Conservation (phyloP, 495 filamentous ascomycete species). For the Penicillium taxi region DNA sequence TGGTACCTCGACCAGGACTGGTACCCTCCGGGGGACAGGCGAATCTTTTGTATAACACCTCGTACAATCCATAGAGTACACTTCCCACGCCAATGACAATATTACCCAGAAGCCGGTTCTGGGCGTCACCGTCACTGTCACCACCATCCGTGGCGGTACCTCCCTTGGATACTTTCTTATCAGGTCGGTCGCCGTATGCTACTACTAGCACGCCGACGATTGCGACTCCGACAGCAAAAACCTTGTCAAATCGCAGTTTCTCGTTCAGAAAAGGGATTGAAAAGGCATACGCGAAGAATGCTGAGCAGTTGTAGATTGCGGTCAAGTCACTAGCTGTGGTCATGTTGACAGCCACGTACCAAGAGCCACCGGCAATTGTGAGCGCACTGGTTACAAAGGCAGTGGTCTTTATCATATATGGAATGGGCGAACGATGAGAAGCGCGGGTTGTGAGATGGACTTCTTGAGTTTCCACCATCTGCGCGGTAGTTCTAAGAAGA, state of each 20-base stretch:
- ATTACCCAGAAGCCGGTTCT: slow-evolving; percentile 68
- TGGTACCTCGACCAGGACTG: slow-evolving; percentile 69
- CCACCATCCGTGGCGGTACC: slow-evolving; percentile 38
- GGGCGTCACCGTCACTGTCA: slow-evolving; percentile 45
- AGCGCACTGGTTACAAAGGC: slow-evolving; percentile 76
- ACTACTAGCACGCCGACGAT: slow-evolving; percentile 85
- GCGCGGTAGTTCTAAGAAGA: slow-evolving; percentile 66
- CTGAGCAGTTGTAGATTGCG: slow-evolving; percentile 98
- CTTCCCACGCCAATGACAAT: slow-evolving; percentile 88
- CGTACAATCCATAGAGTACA: slow-evolving; percentile 92
- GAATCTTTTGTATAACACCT: slow-evolving; percentile 87
- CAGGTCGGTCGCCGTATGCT: slow-evolving; percentile 69
- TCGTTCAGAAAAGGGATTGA: slow-evolving; percentile 83
- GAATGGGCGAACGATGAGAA: slow-evolving; percentile 50
- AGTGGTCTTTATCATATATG: slow-evolving; percentile 70
- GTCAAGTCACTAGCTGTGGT: slow-evolving; percentile 89
- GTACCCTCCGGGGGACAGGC: slow-evolving; percentile 90
- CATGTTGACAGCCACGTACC: slow-evolving; percentile 91
- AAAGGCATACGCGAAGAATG: slow-evolving; percentile 97
- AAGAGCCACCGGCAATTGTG: slow-evolving; percentile 84
- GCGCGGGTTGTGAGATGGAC: slow-evolving; percentile 44
- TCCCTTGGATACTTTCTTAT: slow-evolving; percentile 44
- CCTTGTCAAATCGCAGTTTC: slow-evolving; percentile 69
- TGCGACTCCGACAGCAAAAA: slow-evolving; percentile 73
- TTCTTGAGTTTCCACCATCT: slow-evolving; percentile 73